These are phyloP conservation scores for Psilocybe tampanensis DNA, from an alignment of 768 basidiomycete species.

Conservation along the genomic window DNA sequence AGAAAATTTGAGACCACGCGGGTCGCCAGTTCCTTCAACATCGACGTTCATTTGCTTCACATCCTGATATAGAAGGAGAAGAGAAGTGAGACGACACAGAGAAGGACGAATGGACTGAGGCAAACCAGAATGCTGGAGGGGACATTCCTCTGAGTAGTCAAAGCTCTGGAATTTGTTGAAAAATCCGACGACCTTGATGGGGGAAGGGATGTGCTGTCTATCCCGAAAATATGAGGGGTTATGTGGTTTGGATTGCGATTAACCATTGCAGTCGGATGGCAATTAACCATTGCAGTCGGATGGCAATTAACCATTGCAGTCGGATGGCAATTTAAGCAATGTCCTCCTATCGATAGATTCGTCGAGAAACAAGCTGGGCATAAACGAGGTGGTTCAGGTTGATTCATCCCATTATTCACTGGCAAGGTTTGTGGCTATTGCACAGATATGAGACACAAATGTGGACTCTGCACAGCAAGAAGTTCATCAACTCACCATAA, in stretches of 20 bases:
- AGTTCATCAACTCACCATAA: not conserved
- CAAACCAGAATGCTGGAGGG: not conserved
- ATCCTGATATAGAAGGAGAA: too few relatives aligned
- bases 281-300: not conserved
- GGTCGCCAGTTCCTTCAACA: constrained; percentile 5
- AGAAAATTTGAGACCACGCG: constrained; percentile 8
- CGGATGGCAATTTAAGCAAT: constrained; percentile 9
- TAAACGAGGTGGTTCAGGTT: not conserved
- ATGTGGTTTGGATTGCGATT: too few relatives aligned
- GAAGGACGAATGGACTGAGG: not conserved
- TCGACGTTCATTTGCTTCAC: not conserved
- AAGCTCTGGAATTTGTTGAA: not conserved
- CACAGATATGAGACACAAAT: not conserved
- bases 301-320: not conserved
- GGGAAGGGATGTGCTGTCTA: not conserved
- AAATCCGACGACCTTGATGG: not conserved
- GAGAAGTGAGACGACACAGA: not conserved
- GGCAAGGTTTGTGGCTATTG: not conserved
- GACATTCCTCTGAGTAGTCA: not conserved
- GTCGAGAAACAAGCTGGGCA: constrained; percentile 5
- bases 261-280: too few relatives aligned
- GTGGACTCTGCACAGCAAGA: not conserved
- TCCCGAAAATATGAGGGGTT: not conserved
- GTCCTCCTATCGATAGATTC: not conserved
- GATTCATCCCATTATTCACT: not conserved